A percentile compares a stretch with the other conserved stretches of the same genome.
These are phyloP conservation scores for Candida adriatica DNA, from an alignment of 805 yeast species.

Conservation along the genomic window DNA sequence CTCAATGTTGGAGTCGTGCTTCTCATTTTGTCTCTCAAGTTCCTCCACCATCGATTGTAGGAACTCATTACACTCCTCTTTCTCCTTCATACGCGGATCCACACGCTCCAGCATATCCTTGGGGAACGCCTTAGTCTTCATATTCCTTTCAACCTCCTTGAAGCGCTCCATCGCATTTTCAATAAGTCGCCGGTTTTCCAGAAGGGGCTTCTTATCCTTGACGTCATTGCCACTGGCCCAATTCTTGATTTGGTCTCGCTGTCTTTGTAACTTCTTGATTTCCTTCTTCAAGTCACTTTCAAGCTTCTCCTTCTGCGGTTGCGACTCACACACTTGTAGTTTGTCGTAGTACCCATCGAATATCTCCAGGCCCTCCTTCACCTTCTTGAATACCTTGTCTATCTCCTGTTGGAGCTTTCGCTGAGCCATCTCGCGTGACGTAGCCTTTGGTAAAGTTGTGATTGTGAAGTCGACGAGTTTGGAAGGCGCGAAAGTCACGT, in stretches of 20 bases:
- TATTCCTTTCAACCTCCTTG: conserved; percentile 86
- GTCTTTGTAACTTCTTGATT: conserved; percentile 88
- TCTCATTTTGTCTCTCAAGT: conserved; percentile 73
- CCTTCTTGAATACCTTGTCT: conserved; percentile 88
- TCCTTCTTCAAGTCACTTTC: conserved; percentile 91
- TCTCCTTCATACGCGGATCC: conserved; percentile 78
- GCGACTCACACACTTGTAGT: conserved; percentile 71
- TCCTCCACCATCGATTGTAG: conserved; percentile 69
- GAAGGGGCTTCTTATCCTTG: conserved; percentile 75
- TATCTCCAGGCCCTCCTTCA: conserved; percentile 81
- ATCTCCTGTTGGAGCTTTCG: conserved; percentile 60
- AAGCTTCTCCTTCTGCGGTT: conserved; percentile 86
- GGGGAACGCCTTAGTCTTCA: conserved; percentile 90
- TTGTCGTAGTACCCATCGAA: conserved; percentile 86
- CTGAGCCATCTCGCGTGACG: conserved; percentile 32
- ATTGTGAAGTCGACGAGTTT: neutral
- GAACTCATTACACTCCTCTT: conserved; percentile 64
- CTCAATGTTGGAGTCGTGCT: conserved; percentile 66
- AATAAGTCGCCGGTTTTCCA: conserved; percentile 68
- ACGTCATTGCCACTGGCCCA: conserved; percentile 92
- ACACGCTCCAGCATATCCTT: conserved; percentile 78
- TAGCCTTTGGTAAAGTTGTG: neutral
- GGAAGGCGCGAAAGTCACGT: too few relatives aligned
- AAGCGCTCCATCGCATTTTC: conserved; percentile 89
- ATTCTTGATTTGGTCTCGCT: conserved; percentile 89